A percentile compares a stretch with the other conserved stretches of the same genome.
These are phyloP conservation scores for Calonectria pseudoturangicola DNA, from an alignment of 2,329 filamentous ascomycete species.

Conservation along the genomic window DNA sequence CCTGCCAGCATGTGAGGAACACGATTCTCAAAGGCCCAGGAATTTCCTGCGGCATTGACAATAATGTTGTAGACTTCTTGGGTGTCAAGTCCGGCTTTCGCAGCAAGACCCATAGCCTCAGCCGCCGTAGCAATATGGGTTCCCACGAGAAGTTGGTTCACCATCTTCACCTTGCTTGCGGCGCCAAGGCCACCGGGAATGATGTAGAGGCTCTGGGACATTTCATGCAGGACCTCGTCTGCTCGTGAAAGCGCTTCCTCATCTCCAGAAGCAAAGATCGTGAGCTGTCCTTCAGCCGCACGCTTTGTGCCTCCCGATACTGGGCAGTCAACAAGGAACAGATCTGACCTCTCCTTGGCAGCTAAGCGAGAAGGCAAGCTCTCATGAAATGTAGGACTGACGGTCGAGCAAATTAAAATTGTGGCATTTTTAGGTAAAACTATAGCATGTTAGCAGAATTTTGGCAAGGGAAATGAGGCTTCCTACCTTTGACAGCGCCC, in stretches of 20 bases:
- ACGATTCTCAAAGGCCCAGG: slow-evolving; percentile 78
- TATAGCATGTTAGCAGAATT: neutral
- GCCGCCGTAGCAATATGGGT: slow-evolving; percentile 77
- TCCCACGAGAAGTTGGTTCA: slow-evolving; percentile 78
- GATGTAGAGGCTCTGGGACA: slow-evolving; percentile 79
- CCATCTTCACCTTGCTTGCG: slow-evolving; percentile 81
- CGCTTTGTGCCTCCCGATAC: slow-evolving; percentile 54
- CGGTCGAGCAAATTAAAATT: slow-evolving; percentile 34
- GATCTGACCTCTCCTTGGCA: neutral
- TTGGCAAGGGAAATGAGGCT: accelerated
- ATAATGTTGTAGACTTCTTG: slow-evolving; percentile 64
- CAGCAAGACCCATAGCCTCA: slow-evolving; percentile 77
- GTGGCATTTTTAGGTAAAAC: slow-evolving; percentile 19
- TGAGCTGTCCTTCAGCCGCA: slow-evolving; percentile 78
- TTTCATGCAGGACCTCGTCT: slow-evolving; percentile 75
- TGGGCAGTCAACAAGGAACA: slow-evolving; percentile 60
- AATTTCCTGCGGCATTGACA: slow-evolving; percentile 68
- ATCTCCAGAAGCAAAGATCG: slow-evolving; percentile 82
- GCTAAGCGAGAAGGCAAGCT: slow-evolving; percentile 1
- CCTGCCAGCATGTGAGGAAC: slow-evolving; percentile 71
- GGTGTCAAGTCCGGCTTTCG: slow-evolving; percentile 71
- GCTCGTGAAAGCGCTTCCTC: slow-evolving; percentile 74
- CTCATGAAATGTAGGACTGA: slow-evolving; percentile 23
- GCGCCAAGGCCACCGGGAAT: slow-evolving; percentile 76
- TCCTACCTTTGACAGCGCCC: slow-evolving; percentile 10